Percentiles rank a stretch among this genome's conserved stretches.
phyloP scores from a whole-genome alignment of 1,139 yeast species.

The Candida sanyaensis region DNA sequence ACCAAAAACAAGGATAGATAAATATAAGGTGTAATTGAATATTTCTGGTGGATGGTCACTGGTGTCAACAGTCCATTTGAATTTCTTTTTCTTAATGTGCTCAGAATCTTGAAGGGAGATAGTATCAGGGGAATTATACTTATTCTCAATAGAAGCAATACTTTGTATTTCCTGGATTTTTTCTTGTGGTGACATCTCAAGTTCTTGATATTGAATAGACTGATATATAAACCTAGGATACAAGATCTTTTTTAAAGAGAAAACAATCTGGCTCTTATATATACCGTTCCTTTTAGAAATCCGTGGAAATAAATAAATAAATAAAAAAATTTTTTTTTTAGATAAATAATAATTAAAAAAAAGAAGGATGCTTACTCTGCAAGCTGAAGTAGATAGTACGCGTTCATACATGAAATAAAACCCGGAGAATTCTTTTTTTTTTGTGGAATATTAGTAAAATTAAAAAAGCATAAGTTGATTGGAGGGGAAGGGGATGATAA shows the following conservation, averaged over 20 bases:
- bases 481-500: background rate
- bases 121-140: background rate
- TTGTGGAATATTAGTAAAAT: background rate
- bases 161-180: slow-evolving; percentile 1
- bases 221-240: too few relatives aligned
- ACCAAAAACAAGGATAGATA: slow-evolving; percentile 56
- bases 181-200: background rate
- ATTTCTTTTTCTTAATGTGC: slow-evolving; percentile 7
- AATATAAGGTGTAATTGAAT: slow-evolving; percentile 46
- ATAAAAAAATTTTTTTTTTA: too few relatives aligned
- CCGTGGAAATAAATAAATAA: too few relatives aligned
- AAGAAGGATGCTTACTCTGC: background rate
- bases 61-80: slow-evolving; percentile 14
- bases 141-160: slow-evolving; percentile 7
- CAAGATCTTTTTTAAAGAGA: too few relatives aligned
- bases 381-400: background rate
- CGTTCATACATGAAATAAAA: background rate
- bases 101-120: background rate
- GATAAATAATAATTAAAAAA: background rate
- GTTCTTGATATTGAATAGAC: background rate
- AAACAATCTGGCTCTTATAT: too few relatives aligned
- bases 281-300: too few relatives aligned
- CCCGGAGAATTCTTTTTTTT: background rate
- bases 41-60: slow-evolving; percentile 52
- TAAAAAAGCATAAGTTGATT: background rate